Evolutionary conservation across 768 basidiomycete genomes (phyloP), one percentile per base, ranked within the genome.

Genomic region (Dioszegia crocea): DNA sequence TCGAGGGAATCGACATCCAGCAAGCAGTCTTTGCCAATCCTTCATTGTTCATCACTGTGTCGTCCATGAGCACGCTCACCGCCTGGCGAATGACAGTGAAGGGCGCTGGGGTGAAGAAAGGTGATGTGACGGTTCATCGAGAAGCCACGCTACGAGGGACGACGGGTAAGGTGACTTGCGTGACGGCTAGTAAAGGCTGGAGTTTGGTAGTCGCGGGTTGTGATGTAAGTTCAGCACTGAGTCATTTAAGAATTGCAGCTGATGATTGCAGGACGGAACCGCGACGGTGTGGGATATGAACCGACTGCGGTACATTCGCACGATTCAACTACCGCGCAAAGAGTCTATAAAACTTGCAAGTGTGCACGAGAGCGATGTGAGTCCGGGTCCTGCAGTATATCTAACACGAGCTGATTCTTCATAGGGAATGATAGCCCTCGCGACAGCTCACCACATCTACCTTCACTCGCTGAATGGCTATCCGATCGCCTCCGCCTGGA

Each of bases 221-320:
- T 50, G 27, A 21, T 27, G 21, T 21, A 24, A 45, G 39, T 23
- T 21, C 9, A 33, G 33, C 33, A 33, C 14, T 33, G n/a, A 33
- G 33, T 33, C 33, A 33, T 40, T 33, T 45, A 12, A 55, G 17
- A 11, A 8, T n/a, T 12, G 43, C 39, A n/a, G 36, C 45, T 62
- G 14, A 57, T 17, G 12, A 11, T 3, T 2, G 46, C 48, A 71
- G 68, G 91, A 94, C 66, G 89, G 91, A 1, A 89, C 86, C 61
- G 89, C 88, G 0, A 87, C 86, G 3, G 57, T 94, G 2, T 96
- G 92, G 92, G 92, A 94, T 75, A 81, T 91, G 52, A 94, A 96
- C 70, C 80, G 85, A 26, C 87, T 88, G 8, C 79, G 84, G 8
- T 94, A 96, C 62, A 84, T 88, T 12, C 80, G 86, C 55, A 88